phyloP scores from a whole-genome alignment of 768 basidiomycete species.

The Cystofilobasidium bisporidii region DNA sequence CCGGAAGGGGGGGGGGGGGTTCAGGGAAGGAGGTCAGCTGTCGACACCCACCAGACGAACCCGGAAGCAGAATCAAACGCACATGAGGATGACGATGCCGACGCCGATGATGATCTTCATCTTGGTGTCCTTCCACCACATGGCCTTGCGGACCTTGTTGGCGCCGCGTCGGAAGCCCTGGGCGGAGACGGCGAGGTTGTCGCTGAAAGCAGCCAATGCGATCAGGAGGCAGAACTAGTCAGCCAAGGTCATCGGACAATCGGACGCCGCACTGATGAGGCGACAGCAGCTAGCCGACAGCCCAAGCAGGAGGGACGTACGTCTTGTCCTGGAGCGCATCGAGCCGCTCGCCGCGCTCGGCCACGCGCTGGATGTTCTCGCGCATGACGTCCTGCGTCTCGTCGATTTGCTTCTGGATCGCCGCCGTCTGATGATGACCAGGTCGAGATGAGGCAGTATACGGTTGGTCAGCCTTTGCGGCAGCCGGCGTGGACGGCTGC shows the following conservation, averaged over 20 bases:
- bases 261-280: too few species aligned
- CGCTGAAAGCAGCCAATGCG: conserved; percentile 36
- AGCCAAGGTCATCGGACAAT: too few species aligned
- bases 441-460: too few species aligned
- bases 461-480: too few species aligned
- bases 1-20: too few species aligned
- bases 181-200: conserved; percentile 94
- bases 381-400: conserved; percentile 96
- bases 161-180: conserved; percentile 97
- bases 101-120: conserved; percentile 95
- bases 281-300: too few species aligned
- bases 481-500: too few species aligned
- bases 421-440: conserved; percentile 57
- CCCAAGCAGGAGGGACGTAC: conserved; percentile 46
- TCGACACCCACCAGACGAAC: background rate
- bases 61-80: background rate
- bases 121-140: conserved; percentile 58
- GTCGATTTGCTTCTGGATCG: conserved; percentile 88
- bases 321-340: conserved; percentile 97
- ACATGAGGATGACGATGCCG: conserved; percentile 78
- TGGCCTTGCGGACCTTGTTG: conserved; percentile 89
- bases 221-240: background rate
- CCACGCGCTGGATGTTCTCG: conserved; percentile 66
- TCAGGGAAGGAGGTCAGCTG: too few species aligned
- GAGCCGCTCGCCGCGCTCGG: conserved; percentile 86